Percentiles rank a stretch among this genome's conserved stretches.
Evolutionary conservation across 768 basidiomycete genomes (phyloP).

Genomic region (Termitomyces sp.): DNA sequence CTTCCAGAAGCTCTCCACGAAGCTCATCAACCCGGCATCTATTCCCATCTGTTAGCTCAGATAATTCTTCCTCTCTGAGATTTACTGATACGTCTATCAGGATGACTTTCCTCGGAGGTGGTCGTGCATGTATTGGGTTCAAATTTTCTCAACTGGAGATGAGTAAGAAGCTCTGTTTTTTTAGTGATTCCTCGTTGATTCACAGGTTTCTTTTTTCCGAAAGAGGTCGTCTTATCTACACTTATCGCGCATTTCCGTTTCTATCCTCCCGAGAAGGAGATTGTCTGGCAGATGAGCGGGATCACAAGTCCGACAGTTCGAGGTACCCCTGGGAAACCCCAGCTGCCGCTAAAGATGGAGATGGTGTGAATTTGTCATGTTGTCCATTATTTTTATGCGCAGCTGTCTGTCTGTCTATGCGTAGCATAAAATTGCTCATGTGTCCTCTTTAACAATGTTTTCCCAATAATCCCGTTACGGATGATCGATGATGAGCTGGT

Average conservation of each 20-base stretch:
- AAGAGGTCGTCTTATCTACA: conserved; percentile 14
- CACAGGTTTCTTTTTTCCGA: not conserved
- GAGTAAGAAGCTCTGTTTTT: conserved; percentile 18
- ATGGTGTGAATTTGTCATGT: not conserved
- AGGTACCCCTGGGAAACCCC: conserved; percentile 7
- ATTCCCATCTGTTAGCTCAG: conserved; percentile 26
- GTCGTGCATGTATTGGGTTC: conserved; percentile 32
- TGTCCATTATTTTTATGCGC: not conserved
- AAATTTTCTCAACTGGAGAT: conserved; percentile 36
- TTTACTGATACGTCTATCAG: conserved; percentile 10
- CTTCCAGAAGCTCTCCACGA: conserved; percentile 23
- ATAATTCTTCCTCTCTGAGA: not conserved
- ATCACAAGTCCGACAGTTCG: conserved; percentile 10
- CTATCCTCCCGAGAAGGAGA: conserved; percentile 9
- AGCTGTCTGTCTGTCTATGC: no score
- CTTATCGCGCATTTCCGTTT: conserved; percentile 15
- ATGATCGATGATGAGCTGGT: not conserved
- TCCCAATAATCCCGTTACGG: no score
- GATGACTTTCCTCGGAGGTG: conserved; percentile 30
- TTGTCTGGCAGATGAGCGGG: conserved; percentile 13
- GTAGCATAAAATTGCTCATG: not conserved
- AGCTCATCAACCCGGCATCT: conserved; percentile 31
- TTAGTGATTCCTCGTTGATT: not conserved
- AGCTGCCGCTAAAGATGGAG: conserved; percentile 10
- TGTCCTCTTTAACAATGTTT: not conserved